Percentiles rank a stretch among this genome's conserved stretches.
These are phyloP conservation scores for Colletotrichum incanum DNA, from an alignment of 2,329 filamentous ascomycete species.

Conservation along the genomic window DNA sequence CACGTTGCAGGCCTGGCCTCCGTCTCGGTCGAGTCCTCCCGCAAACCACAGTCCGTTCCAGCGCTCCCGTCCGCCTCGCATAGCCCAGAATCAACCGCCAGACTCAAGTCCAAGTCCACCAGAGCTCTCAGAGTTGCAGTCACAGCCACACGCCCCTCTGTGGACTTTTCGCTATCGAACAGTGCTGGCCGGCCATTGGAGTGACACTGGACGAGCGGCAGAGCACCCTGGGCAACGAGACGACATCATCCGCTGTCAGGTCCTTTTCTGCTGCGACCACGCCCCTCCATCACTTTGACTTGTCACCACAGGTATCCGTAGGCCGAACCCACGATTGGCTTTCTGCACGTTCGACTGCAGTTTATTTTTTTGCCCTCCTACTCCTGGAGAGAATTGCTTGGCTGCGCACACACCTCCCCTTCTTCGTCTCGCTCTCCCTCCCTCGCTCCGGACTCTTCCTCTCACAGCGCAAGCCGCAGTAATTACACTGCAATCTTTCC, in stretches of 20 bases:
- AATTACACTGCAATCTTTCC: not conserved
- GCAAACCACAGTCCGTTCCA: constrained; percentile 14
- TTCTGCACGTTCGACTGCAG: constrained; percentile 1
- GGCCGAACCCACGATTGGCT: constrained; percentile 26
- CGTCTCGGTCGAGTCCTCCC: constrained; percentile 8
- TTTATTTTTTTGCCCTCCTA: constrained; percentile 1
- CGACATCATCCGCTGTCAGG: constrained; percentile 38
- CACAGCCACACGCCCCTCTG: constrained; percentile 28
- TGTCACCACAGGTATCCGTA: not conserved
- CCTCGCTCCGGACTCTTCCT: constrained; percentile 26
- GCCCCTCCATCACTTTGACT: constrained; percentile 31
- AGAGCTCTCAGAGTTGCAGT: constrained; percentile 9
- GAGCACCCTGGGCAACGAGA: constrained; percentile 41
- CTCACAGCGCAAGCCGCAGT: constrained; percentile 18
- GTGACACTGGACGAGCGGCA: constrained; percentile 38
- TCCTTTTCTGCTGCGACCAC: constrained; percentile 38
- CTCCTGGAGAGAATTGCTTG: constrained; percentile 16
- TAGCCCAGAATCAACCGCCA: not conserved
- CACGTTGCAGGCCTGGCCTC: constrained; percentile 12
- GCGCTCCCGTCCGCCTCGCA: constrained; percentile 18
- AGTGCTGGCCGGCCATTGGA: constrained; percentile 34
- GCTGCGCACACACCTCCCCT: constrained; percentile 38
- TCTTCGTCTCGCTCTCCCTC: constrained; percentile 10
- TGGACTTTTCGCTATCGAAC: constrained; percentile 10
- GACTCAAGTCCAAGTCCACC: not conserved